Evolutionary conservation across 2,329 filamentous ascomycete species (phyloP).

Genomic region (Amauroascus niger): DNA sequence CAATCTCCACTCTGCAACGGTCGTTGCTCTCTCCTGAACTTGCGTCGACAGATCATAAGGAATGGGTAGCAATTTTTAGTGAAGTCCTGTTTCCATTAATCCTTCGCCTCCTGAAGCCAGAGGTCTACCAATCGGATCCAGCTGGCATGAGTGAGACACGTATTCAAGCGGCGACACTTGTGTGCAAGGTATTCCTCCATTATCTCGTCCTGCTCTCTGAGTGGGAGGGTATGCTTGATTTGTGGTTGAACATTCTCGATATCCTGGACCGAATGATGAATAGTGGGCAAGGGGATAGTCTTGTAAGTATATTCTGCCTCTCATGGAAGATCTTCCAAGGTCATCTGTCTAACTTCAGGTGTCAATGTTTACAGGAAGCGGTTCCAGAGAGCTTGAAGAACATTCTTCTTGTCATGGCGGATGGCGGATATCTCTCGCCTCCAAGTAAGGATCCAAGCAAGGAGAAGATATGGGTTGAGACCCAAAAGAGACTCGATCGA

Average conservation of each 20-base stretch:
- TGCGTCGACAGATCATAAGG: slow-evolving; percentile 70
- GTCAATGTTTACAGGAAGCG: slow-evolving; percentile 54
- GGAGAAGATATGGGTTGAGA: slow-evolving; percentile 52
- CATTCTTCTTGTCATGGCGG: slow-evolving; percentile 88
- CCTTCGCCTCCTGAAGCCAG: slow-evolving; percentile 75
- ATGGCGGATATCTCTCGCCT: slow-evolving; percentile 70
- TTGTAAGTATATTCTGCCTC: slow-evolving; percentile 48
- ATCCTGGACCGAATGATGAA: slow-evolving; percentile 96
- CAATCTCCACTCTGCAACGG: slow-evolving; percentile 75
- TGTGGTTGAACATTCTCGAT: slow-evolving; percentile 86
- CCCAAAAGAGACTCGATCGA: slow-evolving; percentile 49
- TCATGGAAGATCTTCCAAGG: not conserved
- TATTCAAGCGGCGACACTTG: slow-evolving; percentile 77
- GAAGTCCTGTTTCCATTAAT: slow-evolving; percentile 92
- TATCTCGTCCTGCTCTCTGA: slow-evolving; percentile 77
- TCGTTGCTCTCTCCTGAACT: slow-evolving; percentile 76
- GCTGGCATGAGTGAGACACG: slow-evolving; percentile 92
- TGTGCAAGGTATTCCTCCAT: slow-evolving; percentile 93
- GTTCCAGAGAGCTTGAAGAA: slow-evolving; percentile 95
- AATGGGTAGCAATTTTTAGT: slow-evolving; percentile 91
- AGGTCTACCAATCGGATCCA: slow-evolving; percentile 84
- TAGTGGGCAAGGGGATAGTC: slow-evolving; percentile 78
- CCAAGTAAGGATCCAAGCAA: slow-evolving; percentile 46
- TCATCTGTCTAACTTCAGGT: not conserved
- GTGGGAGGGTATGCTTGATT: slow-evolving; percentile 78